A percentile compares a stretch with the other conserved stretches of the same genome.
phyloP scores from a whole-genome alignment of 169 alveolate species.

The Haemoproteus tartakovskyi region DNA sequence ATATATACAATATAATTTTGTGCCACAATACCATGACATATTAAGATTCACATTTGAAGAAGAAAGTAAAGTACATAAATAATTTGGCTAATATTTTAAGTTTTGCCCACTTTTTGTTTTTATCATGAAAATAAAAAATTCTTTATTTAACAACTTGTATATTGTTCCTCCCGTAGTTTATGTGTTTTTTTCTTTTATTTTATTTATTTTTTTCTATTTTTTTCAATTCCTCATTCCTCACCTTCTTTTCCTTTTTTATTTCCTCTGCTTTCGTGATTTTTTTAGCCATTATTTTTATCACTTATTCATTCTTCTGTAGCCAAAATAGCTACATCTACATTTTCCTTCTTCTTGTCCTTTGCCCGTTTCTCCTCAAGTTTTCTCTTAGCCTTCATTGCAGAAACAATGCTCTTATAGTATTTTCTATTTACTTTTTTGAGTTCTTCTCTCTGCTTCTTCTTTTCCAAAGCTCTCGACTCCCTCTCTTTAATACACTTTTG shows the following conservation, averaged over 20 bases:
- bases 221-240: too few relatives aligned
- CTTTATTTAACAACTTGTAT: too few relatives aligned
- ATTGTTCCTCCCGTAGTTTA: too few relatives aligned
- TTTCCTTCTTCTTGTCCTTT: constrained; percentile 15
- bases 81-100: too few relatives aligned
- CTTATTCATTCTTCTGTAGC: constrained; percentile 13
- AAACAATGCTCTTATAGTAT: constrained; percentile 23
- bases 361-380: constrained; percentile 49
- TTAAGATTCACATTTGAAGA: too few relatives aligned
- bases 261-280: neutral
- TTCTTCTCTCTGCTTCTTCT: constrained; percentile 22
- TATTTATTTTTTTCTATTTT: too few relatives aligned
- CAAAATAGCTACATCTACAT: constrained; percentile 1
- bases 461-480: neutral
- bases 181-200: too few relatives aligned
- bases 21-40: too few relatives aligned
- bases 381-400: constrained; percentile 22
- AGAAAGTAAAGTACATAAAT: too few relatives aligned
- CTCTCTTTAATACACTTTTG: constrained; percentile 14
- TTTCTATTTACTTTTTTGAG: constrained; percentile 22
- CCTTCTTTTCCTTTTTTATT: neutral
- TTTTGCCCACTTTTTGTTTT: too few relatives aligned
- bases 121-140: too few relatives aligned
- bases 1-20: too few relatives aligned
- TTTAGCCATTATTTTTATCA: neutral